Conservation (phyloP, 306 rosid genomes). For the Cicer yamashitae region DNA sequence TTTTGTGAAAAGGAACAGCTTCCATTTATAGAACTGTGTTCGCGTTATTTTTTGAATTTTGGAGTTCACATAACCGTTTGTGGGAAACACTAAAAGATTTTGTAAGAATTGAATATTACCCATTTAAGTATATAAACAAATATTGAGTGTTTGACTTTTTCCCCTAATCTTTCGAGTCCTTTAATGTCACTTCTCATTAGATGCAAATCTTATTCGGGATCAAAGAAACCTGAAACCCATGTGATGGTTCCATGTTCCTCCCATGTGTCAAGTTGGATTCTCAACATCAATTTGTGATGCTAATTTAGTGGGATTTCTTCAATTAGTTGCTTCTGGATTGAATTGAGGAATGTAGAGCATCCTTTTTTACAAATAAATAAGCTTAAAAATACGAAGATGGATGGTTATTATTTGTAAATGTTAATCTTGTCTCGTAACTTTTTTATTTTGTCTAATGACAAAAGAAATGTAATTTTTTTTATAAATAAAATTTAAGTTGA, state of each 20-base stretch:
- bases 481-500: too few relatives aligned
- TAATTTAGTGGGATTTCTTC: constrained; percentile 15
- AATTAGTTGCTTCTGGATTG: constrained; percentile 28
- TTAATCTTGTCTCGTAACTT: too few relatives aligned
- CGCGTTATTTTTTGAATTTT: constrained; percentile 32
- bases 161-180: not conserved
- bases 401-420: too few relatives aligned
- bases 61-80: constrained; percentile 3
- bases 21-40: constrained; percentile 2
- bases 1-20: constrained; percentile 10
- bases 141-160: constrained; percentile 39
- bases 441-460: too few relatives aligned
- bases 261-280: constrained; percentile 41
- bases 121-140: not conserved
- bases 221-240: constrained; percentile 2
- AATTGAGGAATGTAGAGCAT: not conserved
- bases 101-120: not conserved
- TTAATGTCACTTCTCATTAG: constrained; percentile 3
- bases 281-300: constrained; percentile 1
- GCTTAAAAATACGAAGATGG: too few relatives aligned
- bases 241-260: constrained; percentile 21
- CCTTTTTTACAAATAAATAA: too few relatives aligned
- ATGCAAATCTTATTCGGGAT: constrained; percentile 39
- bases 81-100: constrained; percentile 17
- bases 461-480: too few relatives aligned